Conservation (phyloP, 345 rosid genomes). For the Brassica incana region DNA sequence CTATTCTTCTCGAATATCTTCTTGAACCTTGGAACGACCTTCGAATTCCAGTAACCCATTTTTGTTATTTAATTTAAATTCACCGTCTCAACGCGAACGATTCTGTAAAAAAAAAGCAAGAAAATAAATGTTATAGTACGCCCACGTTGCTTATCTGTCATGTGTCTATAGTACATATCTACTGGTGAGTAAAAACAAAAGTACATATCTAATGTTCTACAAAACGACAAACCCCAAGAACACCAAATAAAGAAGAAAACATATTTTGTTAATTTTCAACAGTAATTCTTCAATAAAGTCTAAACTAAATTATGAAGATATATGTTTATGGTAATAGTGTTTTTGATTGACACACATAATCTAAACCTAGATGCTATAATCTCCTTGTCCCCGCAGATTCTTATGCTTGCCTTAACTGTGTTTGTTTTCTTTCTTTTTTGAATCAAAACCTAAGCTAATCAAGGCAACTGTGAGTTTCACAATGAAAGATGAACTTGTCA, state of each 20-base stretch:
- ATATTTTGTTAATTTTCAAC: background rate
- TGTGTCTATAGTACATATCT: slow-evolving; percentile 26
- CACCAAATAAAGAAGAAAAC: background rate
- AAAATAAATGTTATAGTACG: slow-evolving; percentile 5
- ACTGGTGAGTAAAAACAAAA: slow-evolving; percentile 25
- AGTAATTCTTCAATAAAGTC: slow-evolving; percentile 12
- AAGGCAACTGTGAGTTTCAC: slow-evolving; percentile 1
- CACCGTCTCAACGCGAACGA: background rate
- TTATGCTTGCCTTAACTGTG: background rate
- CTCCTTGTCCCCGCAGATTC: background rate
- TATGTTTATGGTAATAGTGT: background rate
- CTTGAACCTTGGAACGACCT: slow-evolving; percentile 80
- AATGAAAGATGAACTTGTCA: slow-evolving; percentile 11
- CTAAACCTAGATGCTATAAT: background rate
- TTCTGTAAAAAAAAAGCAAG: slow-evolving; percentile 12
- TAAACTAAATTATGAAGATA: slow-evolving; percentile 3
- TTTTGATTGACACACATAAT: slow-evolving; percentile 10
- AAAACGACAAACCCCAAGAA: slow-evolving; percentile 33
- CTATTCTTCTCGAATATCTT: slow-evolving; percentile 73
- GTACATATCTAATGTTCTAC: slow-evolving; percentile 19
- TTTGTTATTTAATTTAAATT: background rate
- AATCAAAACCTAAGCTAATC: background rate
- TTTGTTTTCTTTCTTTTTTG: background rate
- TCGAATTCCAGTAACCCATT: slow-evolving; percentile 81
- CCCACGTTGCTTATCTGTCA: slow-evolving; percentile 18